Evolutionary conservation across 2,329 filamentous ascomycete species (phyloP).

Genomic region (Colletotrichum salicis): DNA sequence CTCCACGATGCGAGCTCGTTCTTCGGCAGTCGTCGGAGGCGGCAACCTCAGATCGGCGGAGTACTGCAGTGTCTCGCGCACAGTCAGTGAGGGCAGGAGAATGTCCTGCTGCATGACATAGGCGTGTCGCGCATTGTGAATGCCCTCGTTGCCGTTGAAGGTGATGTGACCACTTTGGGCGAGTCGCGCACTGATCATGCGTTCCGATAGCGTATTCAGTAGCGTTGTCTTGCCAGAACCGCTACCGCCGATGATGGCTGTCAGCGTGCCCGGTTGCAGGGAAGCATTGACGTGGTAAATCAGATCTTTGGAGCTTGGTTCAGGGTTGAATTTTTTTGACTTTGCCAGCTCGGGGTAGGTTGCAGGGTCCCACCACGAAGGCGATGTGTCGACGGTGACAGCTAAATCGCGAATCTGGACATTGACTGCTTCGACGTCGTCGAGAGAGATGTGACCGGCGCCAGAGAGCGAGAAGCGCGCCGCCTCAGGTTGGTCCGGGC

Average conservation of each 20-base stretch:
- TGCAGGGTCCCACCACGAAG: conserved; percentile 60
- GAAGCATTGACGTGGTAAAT: conserved; percentile 72
- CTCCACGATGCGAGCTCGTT: conserved; percentile 74
- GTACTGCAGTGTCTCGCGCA: conserved; percentile 79
- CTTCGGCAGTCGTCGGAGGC: conserved; percentile 66
- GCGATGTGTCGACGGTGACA: conserved; percentile 68
- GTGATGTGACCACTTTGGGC: conserved; percentile 64
- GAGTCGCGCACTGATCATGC: conserved; percentile 67
- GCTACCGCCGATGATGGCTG: conserved; percentile 80
- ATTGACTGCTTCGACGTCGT: conserved; percentile 66
- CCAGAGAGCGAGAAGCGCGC: conserved; percentile 45
- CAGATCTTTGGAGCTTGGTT: conserved; percentile 60
- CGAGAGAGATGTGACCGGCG: conserved; percentile 53
- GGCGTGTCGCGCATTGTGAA: conserved; percentile 67
- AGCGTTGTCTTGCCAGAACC: conserved; percentile 79
- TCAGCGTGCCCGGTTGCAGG: conserved; percentile 73
- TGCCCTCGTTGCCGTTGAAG: conserved; percentile 69
- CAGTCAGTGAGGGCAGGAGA: conserved; percentile 77
- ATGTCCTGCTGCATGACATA: conserved; percentile 85
- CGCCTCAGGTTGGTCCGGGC: conserved; percentile 31
- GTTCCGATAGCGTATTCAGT: conserved; percentile 76
- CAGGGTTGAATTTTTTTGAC: conserved; percentile 49
- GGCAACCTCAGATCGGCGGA: conserved; percentile 78
- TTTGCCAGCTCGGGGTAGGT: conserved; percentile 57
- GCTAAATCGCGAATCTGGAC: conserved; percentile 64